Conservation (phyloP, 345 rosid species). For the Excoecaria agallocha region DNA sequence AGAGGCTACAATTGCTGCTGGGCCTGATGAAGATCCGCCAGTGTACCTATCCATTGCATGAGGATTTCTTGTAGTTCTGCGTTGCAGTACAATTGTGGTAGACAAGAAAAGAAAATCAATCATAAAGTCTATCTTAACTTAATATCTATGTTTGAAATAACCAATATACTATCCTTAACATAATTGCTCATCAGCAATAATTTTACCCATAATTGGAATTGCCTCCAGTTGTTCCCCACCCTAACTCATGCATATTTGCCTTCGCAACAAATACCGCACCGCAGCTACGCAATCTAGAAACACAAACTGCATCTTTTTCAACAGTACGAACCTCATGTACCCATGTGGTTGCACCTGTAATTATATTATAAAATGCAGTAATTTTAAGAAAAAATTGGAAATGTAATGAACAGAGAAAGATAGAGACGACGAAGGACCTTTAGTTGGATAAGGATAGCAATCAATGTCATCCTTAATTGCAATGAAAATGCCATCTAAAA, state of each 20-base stretch:
- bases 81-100: slow-evolving; percentile 9
- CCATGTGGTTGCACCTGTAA: slow-evolving; percentile 83
- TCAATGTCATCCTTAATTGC: slow-evolving; percentile 91
- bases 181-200: slow-evolving; percentile 11
- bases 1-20: slow-evolving; percentile 88
- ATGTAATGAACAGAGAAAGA: not conserved
- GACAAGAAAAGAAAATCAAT: not conserved
- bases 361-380: not conserved
- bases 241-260: slow-evolving; percentile 92
- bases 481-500: slow-evolving; percentile 79
- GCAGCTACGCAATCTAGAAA: slow-evolving; percentile 67
- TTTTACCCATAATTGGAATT: slow-evolving; percentile 85
- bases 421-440: slow-evolving; percentile 38
- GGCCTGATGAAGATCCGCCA: slow-evolving; percentile 94
- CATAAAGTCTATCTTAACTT: not conserved
- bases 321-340: slow-evolving; percentile 68
- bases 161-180: not conserved
- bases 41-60: slow-evolving; percentile 80
- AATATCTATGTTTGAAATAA: not conserved
- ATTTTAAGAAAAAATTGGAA: not conserved
- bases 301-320: slow-evolving; percentile 61
- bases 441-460: slow-evolving; percentile 67
- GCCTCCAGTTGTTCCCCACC: slow-evolving; percentile 96
- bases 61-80: slow-evolving; percentile 90
- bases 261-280: slow-evolving; percentile 81